A percentile compares a stretch with the other conserved stretches of the same genome.
Evolutionary conservation across 805 yeast genomes (phyloP).

Genomic region (Starmera caribaea): DNA sequence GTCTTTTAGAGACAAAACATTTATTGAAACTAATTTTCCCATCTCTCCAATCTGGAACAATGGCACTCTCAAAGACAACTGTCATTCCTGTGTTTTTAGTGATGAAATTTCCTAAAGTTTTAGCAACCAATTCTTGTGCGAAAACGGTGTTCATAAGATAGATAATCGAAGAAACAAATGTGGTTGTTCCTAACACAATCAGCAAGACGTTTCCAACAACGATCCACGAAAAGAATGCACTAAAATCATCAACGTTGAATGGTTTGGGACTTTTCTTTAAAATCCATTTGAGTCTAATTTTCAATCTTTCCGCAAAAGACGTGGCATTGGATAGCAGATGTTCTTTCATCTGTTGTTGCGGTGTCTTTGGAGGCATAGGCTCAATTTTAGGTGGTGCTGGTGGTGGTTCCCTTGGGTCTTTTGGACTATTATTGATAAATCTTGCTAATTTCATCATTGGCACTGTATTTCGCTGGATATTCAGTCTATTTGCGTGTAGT

Average conservation of each 20-base stretch:
- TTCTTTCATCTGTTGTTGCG: constrained; percentile 20
- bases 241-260: constrained; percentile 83
- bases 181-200: constrained; percentile 81
- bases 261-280: constrained; percentile 71
- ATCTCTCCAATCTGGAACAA: constrained; percentile 88
- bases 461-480: too few species aligned
- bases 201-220: constrained; percentile 78
- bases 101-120: constrained; percentile 68
- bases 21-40: constrained; percentile 78
- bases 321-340: constrained; percentile 35
- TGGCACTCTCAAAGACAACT: constrained; percentile 87
- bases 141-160: constrained; percentile 53
- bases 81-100: constrained; percentile 76
- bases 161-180: constrained; percentile 74
- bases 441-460: too few species aligned
- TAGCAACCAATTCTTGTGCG: constrained; percentile 70
- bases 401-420: too few species aligned
- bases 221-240: constrained; percentile 88
- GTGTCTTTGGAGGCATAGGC: not conserved
- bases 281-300: constrained; percentile 58
- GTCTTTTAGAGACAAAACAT: constrained; percentile 80
- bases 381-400: too few species aligned
- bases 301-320: constrained; percentile 28
- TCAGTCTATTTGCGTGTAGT: too few species aligned
- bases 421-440: too few species aligned